Evolutionary conservation across 2,329 filamentous ascomycete genomes (phyloP), one percentile per base, ranked within the genome.

Genomic region (Lachnellula subtilissima): DNA sequence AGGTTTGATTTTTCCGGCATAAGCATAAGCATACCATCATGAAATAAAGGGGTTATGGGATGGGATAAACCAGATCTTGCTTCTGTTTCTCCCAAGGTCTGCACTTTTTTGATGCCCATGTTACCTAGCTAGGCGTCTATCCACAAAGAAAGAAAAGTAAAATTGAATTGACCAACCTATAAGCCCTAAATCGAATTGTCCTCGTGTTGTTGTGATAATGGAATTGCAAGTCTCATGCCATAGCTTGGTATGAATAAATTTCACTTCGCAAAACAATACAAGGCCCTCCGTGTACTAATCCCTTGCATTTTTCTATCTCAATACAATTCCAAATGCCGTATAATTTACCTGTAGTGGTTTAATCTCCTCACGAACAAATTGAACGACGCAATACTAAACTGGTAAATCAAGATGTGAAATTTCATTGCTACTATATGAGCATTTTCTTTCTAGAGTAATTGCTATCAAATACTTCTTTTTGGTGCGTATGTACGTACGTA

Each of bases 1-100:
- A 59, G 51, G 54, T 50, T 57, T 58, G 55, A 23, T 32, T 28
- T 50, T 40, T 47, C 50, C 45, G 49, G 37, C 37, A 53, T 47
- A 54, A 32, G 39, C 47, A 48, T 46, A 28, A 23, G 52, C 50
- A 56, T 54, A 52, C 37, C 35, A 51, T 53, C 9, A 47, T 50
- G 53, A 50, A 36, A 51, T n/a, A 55, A 47, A n/a, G 23, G 23
- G 6, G 23, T 47, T 32, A 46, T 57, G 55, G 25, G 19, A 47
- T 48, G 50, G 5, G 4, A 8, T 12, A 28, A 14, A 12, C 43
- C 22, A 14, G 22, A 22, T 47, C 12, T 23, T 4, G 22, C 22
- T 19, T 47, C 22, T 19, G 5, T 6, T 25, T 7, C 25, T 25
- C 25, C 25, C 2, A 25, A 25, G 6, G 25, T 25, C 25, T 28